These are phyloP conservation scores for Aspergillus pseudoviridinutans DNA, from an alignment of 2,329 filamentous ascomycete species.

Conservation along the genomic window DNA sequence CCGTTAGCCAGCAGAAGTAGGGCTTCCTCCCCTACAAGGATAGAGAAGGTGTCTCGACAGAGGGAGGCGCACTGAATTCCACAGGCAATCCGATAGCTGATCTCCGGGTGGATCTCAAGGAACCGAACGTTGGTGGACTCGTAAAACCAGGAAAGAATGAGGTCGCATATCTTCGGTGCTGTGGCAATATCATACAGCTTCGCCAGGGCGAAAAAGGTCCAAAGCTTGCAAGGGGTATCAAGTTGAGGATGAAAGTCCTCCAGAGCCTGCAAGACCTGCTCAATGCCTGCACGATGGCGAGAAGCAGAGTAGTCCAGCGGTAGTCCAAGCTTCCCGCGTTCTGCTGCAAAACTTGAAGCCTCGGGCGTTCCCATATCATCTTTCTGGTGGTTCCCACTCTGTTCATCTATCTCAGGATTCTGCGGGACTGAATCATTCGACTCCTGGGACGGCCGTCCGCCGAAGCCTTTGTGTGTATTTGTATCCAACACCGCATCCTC, in stretches of 20 bases:
- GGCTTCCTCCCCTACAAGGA: constrained; percentile 62
- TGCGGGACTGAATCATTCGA: not conserved
- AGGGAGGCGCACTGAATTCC: constrained; percentile 33
- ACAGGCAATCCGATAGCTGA: constrained; percentile 54
- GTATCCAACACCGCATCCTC: constrained; percentile 27
- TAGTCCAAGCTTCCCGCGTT: constrained; percentile 5
- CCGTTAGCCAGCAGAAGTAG: constrained; percentile 38
- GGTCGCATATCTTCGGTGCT: constrained; percentile 37
- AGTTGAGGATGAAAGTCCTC: constrained; percentile 53
- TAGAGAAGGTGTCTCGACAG: constrained; percentile 49
- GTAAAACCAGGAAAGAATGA: constrained; percentile 58
- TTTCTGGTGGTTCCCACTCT: not conserved
- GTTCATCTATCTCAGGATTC: not conserved
- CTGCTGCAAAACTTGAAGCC: not conserved
- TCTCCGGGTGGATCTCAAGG: constrained; percentile 61
- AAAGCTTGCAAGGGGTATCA: constrained; percentile 63
- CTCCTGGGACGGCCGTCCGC: not conserved
- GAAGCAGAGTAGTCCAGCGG: constrained; percentile 58
- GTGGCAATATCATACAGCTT: constrained; percentile 51
- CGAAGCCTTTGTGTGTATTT: not conserved
- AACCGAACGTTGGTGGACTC: constrained; percentile 53
- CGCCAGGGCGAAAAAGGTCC: constrained; percentile 62
- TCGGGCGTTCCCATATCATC: not conserved
- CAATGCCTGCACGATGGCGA: constrained; percentile 61
- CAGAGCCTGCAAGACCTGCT: constrained; percentile 58